phyloP scores from a whole-genome alignment of 2,329 filamentous ascomycete species.

The Aspergillus sp. region DNA sequence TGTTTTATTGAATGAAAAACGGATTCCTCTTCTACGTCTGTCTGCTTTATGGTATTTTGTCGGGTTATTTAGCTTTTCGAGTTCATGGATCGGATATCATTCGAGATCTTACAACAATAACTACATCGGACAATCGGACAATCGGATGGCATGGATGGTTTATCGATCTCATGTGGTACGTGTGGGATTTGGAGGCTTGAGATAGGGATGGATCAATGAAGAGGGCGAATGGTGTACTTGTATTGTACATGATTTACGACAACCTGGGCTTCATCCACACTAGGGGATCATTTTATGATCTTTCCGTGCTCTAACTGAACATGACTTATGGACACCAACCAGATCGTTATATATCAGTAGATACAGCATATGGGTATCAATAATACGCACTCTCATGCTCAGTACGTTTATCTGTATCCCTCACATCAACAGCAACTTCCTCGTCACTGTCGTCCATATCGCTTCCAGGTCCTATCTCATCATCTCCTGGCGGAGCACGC shows the following conservation, averaged over 20 bases:
- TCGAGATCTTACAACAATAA: no score
- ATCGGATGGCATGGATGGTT: no score
- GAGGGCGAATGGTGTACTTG: not conserved
- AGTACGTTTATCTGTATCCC: constrained; percentile 28
- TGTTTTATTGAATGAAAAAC: not conserved
- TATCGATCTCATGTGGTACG: no score
- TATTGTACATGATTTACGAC: constrained; percentile 1
- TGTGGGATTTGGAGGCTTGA: no score
- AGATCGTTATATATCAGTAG: not conserved
- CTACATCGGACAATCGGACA: no score
- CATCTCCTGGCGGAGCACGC: constrained; percentile 50
- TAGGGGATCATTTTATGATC: not conserved
- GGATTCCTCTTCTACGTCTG: not conserved
- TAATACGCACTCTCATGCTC: constrained; percentile 32
- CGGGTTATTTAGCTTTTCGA: no score
- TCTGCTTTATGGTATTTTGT: not conserved
- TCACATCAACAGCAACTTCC: constrained; percentile 14
- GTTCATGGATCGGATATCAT: no score
- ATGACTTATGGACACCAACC: not conserved
- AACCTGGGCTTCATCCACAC: not conserved
- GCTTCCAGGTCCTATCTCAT: constrained; percentile 30
- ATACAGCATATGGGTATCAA: constrained; percentile 12
- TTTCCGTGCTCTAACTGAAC: not conserved
- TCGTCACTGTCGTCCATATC: constrained; percentile 44
- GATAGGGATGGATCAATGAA: not conserved